Evolutionary conservation across 495 filamentous ascomycete genomes (phyloP).

Genomic region (Chaetomium cochliodes): DNA sequence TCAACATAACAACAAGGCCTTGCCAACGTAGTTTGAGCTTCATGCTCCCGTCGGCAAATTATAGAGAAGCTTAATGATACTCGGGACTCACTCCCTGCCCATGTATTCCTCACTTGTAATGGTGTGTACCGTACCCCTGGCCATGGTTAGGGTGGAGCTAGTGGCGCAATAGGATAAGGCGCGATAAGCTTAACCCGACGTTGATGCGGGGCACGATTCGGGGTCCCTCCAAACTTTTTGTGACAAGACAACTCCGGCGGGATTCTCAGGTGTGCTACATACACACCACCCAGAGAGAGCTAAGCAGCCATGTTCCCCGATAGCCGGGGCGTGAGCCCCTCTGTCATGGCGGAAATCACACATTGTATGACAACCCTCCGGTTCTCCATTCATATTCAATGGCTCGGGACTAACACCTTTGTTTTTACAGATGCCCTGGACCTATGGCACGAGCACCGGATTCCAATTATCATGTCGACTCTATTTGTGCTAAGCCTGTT

Average conservation of each 20-base stretch:
- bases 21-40: too few relatives aligned
- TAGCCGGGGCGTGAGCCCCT: slow-evolving; percentile 19
- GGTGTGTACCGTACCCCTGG: background rate
- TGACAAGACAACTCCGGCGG: background rate
- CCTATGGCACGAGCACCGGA: slow-evolving; percentile 56
- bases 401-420: background rate
- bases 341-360: slow-evolving; percentile 6
- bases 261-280: background rate
- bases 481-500: slow-evolving; percentile 40
- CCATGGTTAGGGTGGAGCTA: background rate
- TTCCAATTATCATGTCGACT: slow-evolving; percentile 49
- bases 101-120: too few relatives aligned
- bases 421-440: slow-evolving; percentile 46
- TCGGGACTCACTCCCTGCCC: too few relatives aligned
- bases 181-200: slow-evolving; percentile 7
- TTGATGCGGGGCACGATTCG: slow-evolving; percentile 18
- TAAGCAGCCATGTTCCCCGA: slow-evolving; percentile 21
- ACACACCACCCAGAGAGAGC: slow-evolving; percentile 9
- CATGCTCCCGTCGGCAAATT: too few relatives aligned
- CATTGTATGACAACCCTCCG: slow-evolving; percentile 14
- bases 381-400: background rate
- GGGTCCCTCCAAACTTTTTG: slow-evolving; percentile 15
- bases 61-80: too few relatives aligned
- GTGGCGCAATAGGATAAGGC: slow-evolving; percentile 1
- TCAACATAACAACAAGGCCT: too few relatives aligned